Evolutionary conservation across 164 flowering plant species (phyloP).

Genomic region (Houttuynia cordata): DNA sequence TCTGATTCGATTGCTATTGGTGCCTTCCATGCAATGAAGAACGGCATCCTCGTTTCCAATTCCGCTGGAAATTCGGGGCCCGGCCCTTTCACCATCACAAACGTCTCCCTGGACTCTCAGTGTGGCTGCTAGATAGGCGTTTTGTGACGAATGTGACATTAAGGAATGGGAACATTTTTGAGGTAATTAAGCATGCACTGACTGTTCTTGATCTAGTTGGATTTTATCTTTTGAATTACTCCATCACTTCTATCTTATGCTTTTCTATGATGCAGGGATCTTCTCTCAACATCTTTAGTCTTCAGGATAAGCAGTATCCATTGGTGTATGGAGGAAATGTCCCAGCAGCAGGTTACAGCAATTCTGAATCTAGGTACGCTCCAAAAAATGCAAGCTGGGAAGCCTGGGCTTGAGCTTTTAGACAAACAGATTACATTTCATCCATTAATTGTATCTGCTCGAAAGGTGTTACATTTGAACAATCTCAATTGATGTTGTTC

Average conservation of each 20-base stretch:
- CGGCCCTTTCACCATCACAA: slow-evolving; percentile 13
- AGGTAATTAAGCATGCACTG: slow-evolving; percentile 19
- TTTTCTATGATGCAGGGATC: slow-evolving; percentile 28
- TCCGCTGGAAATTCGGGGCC: slow-evolving; percentile 59
- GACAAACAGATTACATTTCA: too few relatives aligned
- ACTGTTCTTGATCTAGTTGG: background rate
- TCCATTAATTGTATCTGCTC: background rate
- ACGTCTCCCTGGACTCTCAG: slow-evolving; percentile 42
- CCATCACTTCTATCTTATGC: background rate
- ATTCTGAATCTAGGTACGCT: slow-evolving; percentile 19
- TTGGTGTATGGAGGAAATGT: slow-evolving; percentile 41
- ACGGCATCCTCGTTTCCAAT: slow-evolving; percentile 35
- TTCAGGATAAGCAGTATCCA: slow-evolving; percentile 14
- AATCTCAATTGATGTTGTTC: background rate
- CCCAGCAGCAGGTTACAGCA: slow-evolving; percentile 18
- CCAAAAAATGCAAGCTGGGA: background rate
- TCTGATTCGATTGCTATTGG: slow-evolving; percentile 41
- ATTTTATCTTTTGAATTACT: background rate
- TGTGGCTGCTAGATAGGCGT: slow-evolving; percentile 53
- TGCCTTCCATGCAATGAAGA: slow-evolving; percentile 48
- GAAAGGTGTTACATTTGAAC: background rate
- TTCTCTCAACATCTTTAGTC: slow-evolving; percentile 31
- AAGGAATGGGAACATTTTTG: slow-evolving; percentile 27
- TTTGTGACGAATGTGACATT: slow-evolving; percentile 27
- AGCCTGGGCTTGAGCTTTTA: background rate